These are phyloP conservation scores for Tolypocladium tundrense DNA, from an alignment of 2,329 filamentous ascomycete species.

Conservation along the genomic window DNA sequence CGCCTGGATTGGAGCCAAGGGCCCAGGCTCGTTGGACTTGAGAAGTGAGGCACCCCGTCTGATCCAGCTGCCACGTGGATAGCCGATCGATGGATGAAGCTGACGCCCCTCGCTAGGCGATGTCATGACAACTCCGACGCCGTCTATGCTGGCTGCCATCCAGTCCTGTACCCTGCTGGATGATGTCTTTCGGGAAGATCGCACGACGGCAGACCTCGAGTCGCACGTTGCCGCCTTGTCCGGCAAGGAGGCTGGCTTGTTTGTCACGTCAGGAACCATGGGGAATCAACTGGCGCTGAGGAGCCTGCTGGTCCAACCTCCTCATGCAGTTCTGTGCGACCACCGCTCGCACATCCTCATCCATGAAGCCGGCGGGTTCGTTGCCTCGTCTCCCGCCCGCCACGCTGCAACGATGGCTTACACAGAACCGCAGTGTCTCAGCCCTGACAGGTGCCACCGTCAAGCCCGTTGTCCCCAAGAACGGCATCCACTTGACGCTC, in stretches of 20 bases:
- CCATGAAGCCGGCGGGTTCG: constrained; percentile 52
- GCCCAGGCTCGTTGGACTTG: constrained; percentile 9
- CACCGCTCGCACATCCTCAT: constrained; percentile 66
- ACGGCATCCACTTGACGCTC: constrained; percentile 63
- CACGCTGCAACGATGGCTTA: background rate
- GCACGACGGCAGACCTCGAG: constrained; percentile 68
- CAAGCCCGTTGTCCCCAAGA: constrained; percentile 55
- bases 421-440: constrained; percentile 45
- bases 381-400: background rate
- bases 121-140: constrained; percentile 60
- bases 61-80: background rate
- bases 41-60: constrained; percentile 7
- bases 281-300: constrained; percentile 82
- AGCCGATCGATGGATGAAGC: background rate
- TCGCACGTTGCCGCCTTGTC: constrained; percentile 61
- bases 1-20: constrained; percentile 9
- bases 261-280: constrained; percentile 88
- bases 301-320: constrained; percentile 67
- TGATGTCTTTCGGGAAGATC: constrained; percentile 75
- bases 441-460: constrained; percentile 62
- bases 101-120: constrained; percentile 27
- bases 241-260: constrained; percentile 64
- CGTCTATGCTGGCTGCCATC: constrained; percentile 74
- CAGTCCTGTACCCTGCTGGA: constrained; percentile 65
- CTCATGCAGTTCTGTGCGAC: constrained; percentile 72